Percentiles rank a stretch among this genome's conserved stretches.
These are phyloP conservation scores for Kuraishia cidri DNA, from an alignment of 805 yeast genomes.

Conservation along the genomic window DNA sequence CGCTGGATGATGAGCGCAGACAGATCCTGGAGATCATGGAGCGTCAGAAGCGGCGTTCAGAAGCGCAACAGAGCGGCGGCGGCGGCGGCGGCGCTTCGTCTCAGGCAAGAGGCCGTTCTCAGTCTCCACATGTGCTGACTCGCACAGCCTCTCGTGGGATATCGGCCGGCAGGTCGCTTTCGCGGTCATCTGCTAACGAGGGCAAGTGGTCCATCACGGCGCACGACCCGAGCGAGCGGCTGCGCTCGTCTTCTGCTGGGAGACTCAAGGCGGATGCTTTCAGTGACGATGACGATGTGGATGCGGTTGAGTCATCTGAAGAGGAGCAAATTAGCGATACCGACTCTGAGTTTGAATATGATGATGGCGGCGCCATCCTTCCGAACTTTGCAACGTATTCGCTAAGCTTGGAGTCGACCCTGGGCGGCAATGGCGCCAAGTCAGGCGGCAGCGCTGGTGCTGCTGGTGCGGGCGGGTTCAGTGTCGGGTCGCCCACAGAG, in stretches of 20 bases:
- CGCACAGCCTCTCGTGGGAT: neutral
- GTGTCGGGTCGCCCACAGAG: conserved; percentile 23
- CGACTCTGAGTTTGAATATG: conserved; percentile 50
- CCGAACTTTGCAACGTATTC: conserved; percentile 41
- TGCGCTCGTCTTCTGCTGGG: conserved; percentile 15
- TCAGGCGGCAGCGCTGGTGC: conserved; percentile 14
- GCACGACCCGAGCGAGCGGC: conserved; percentile 68
- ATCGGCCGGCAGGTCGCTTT: conserved; percentile 11
- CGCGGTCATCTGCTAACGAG: conserved; percentile 10
- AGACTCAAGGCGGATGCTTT: conserved; percentile 10
- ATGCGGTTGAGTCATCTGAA: conserved; percentile 26
- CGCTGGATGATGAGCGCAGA: conserved; percentile 21
- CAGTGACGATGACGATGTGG: conserved; percentile 6
- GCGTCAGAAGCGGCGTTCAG: conserved; percentile 11
- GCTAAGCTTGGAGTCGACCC: conserved; percentile 2
- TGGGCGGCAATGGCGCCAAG: too few relatives aligned
- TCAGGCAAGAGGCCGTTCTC: conserved; percentile 12
- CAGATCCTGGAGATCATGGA: conserved; percentile 18
- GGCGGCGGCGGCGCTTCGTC: conserved; percentile 8
- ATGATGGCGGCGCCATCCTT: conserved; percentile 49
- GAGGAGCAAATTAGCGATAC: conserved; percentile 56
- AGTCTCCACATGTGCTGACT: conserved; percentile 1
- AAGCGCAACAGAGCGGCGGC: conserved; percentile 11
- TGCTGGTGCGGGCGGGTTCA: conserved; percentile 23
- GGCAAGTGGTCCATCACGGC: conserved; percentile 56